Percentiles rank a stretch among this genome's conserved stretches.
Conservation (phyloP, 169 alveolate genomes). For the Miamiensis avidus region DNA sequence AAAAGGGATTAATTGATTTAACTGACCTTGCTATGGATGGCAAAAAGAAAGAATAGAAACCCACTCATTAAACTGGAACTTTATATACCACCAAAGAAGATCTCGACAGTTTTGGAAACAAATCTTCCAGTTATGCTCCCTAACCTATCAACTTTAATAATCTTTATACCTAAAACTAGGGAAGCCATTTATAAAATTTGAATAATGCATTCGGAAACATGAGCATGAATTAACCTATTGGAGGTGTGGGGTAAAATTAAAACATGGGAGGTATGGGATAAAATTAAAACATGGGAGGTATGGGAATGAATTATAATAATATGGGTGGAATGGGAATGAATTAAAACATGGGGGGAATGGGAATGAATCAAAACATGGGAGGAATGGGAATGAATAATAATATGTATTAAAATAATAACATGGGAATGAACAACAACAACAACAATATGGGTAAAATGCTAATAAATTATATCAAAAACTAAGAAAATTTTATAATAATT, state of each 20-base stretch:
- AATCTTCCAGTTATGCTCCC: neutral
- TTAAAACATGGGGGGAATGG: too few species aligned
- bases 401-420: neutral
- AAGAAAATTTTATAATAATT: too few species aligned
- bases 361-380: neutral
- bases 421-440: neutral
- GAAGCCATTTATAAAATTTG: neutral
- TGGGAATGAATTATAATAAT: neutral
- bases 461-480: too few species aligned
- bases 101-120: neutral
- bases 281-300: too few species aligned
- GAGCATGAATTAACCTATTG: neutral
- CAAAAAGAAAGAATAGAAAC: neutral
- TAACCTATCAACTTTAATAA: neutral
- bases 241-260: too few species aligned
- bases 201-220: neutral
- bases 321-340: neutral
- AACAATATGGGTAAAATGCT: too few species aligned
- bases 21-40: neutral
- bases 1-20: neutral
- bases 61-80: neutral
- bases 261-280: too few species aligned
- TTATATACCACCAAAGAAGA: neutral
- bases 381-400: neutral
- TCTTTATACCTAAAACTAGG: too few species aligned